Conservation (phyloP, 352 stramenopile species). For the Phytophthora foliorum region DNA sequence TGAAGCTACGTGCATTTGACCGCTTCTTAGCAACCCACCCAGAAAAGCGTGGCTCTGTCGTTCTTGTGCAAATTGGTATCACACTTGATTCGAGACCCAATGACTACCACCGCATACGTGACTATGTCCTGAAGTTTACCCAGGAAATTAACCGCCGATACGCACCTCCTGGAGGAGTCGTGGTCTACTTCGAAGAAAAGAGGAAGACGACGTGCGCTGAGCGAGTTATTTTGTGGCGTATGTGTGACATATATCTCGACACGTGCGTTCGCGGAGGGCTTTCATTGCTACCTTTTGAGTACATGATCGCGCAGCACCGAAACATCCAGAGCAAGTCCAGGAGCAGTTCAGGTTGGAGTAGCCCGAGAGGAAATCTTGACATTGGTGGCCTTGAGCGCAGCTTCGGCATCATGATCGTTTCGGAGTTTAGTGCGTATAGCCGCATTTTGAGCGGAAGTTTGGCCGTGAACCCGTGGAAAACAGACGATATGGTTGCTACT, state of each 20-base stretch:
- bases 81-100: conserved; percentile 83
- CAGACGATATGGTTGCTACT: conserved; percentile 83
- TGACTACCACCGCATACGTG: conserved; percentile 94
- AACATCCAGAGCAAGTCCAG: conserved; percentile 53
- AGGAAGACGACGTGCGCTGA: conserved; percentile 72
- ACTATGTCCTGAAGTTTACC: conserved; percentile 93
- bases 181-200: conserved; percentile 84
- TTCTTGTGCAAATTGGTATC: conserved; percentile 84
- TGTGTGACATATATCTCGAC: conserved; percentile 79
- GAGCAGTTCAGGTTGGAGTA: conserved; percentile 36
- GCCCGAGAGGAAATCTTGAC: conserved; percentile 27
- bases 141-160: conserved; percentile 93
- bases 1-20: conserved; percentile 98
- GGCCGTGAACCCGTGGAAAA: conserved; percentile 98
- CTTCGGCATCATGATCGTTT: conserved; percentile 94
- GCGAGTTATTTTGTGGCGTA: conserved; percentile 72
- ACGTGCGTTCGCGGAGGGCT: conserved; percentile 74
- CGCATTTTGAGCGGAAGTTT: conserved; percentile 97
- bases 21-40: conserved; percentile 94
- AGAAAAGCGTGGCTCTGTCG: conserved; percentile 66
- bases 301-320: conserved; percentile 72
- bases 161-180: conserved; percentile 54
- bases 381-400: conserved; percentile 39
- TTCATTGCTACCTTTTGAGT: conserved; percentile 83
- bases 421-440: conserved; percentile 97